A percentile compares a stretch with the other conserved stretches of the same genome.
These are phyloP conservation scores for Albatrellus ellisii DNA, from an alignment of 768 basidiomycete species.

Conservation along the genomic window DNA sequence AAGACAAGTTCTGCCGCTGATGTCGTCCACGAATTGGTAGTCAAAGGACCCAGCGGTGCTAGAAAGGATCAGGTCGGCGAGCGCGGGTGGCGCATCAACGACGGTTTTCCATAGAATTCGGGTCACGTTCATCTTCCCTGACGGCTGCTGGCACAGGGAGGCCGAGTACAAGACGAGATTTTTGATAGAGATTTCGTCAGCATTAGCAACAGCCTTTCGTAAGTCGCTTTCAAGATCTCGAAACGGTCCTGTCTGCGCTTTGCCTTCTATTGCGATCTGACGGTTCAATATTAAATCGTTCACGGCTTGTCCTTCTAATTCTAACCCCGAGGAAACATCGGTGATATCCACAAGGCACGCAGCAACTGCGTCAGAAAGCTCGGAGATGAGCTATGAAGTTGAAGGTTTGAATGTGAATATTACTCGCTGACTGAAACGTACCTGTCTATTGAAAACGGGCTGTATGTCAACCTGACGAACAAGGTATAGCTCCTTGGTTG, in stretches of 20 bases:
- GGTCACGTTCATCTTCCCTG: constrained; percentile 56
- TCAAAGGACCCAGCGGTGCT: constrained; percentile 59
- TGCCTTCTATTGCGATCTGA: constrained; percentile 53
- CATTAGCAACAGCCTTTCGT: constrained; percentile 56
- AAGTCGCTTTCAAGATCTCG: constrained; percentile 85
- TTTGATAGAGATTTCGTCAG: constrained; percentile 44
- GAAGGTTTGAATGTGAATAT: not conserved
- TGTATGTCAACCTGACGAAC: constrained; percentile 97
- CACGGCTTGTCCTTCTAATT: constrained; percentile 67
- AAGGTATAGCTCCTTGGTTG: constrained; percentile 94
- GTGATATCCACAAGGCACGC: constrained; percentile 71
- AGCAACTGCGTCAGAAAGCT: constrained; percentile 86
- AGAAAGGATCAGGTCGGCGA: constrained; percentile 63
- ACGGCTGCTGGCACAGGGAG: constrained; percentile 43
- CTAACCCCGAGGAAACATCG: constrained; percentile 60
- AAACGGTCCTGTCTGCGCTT: constrained; percentile 55
- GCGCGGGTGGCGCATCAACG: constrained; percentile 61
- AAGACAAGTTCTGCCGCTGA: constrained; percentile 88
- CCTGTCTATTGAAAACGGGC: constrained; percentile 93
- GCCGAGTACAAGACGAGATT: constrained; percentile 65
- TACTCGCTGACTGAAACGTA: constrained; percentile 20
- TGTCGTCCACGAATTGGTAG: constrained; percentile 89
- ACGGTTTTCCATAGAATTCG: constrained; percentile 94
- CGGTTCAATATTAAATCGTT: constrained; percentile 58
- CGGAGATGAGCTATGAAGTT: constrained; percentile 67